These are phyloP conservation scores for Aspergillus sparsus DNA, from an alignment of 495 filamentous ascomycete species.

Conservation along the genomic window DNA sequence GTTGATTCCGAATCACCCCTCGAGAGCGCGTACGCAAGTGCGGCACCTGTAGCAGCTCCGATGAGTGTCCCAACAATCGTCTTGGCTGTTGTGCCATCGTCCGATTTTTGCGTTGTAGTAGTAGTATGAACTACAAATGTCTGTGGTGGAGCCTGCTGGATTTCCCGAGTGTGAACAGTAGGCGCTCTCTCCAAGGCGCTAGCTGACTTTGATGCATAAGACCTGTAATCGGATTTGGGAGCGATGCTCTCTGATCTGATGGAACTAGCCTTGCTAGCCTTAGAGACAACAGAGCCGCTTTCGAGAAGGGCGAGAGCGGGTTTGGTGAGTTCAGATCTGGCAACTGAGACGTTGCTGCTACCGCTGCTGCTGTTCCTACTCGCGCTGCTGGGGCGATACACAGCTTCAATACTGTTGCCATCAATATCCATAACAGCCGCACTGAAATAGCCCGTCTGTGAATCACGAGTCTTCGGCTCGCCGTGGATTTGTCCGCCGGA, in stretches of 20 bases:
- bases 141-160: conserved; percentile 31
- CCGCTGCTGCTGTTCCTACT: conserved; percentile 6
- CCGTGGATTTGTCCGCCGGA: conserved; percentile 59
- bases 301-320: conserved; percentile 40
- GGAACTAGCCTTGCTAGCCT: conserved; percentile 35
- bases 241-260: conserved; percentile 36
- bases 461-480: conserved; percentile 55
- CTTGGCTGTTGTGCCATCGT: conserved; percentile 47
- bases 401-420: conserved; percentile 62
- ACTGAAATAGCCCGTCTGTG: conserved; percentile 56
- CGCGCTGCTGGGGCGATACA: conserved; percentile 44
- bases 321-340: conserved; percentile 35
- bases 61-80: conserved; percentile 74
- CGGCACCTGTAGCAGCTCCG: conserved; percentile 74
- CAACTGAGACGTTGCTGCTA: conserved; percentile 28
- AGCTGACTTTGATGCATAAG: conserved; percentile 36
- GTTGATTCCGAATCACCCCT: conserved; percentile 47
- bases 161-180: conserved; percentile 33
- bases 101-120: conserved; percentile 34
- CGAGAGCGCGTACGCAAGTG: conserved; percentile 71
- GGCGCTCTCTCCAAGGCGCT: conserved; percentile 29
- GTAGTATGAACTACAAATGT: conserved; percentile 33
- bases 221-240: conserved; percentile 32
- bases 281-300: conserved; percentile 43
- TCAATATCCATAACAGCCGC: conserved; percentile 63